Base-by-base conservation (phyloP, 2,329 filamentous ascomycete species). In the Talaromyces islandicus region DNA sequence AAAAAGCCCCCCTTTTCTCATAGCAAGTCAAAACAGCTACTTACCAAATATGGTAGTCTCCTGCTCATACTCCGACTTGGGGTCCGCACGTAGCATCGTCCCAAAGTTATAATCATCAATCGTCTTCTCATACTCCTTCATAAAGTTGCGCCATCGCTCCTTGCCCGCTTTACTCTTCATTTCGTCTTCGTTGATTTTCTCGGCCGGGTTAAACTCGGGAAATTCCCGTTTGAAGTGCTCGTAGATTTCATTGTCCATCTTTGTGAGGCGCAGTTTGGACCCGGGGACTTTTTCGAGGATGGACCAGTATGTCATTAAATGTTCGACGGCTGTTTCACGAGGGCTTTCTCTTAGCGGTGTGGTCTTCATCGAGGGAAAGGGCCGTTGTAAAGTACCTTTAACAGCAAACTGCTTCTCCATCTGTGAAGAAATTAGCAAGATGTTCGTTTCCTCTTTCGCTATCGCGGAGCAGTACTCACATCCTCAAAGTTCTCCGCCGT, bases 351-450 rank as follows among this genome's bases (percentile, higher is more conserved):
- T 29, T 29, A 29, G 25, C 5, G 48, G 12, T 4, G 21, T 24
- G 19, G 21, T 24, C 2, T 46, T 24, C 7, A 4, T 38, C 1
- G 43, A n/a, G 46, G 35, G 58, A 32, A 27, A 21, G 54, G 54
- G 62, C 24, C 24, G 68, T 52, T 70, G 91, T 14, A 21, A 25
- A 48, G 46, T 43, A 59, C 90, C 89, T 82, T 97, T 97, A 69
- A 99, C 94, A 30, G 94, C 94, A 71, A 99, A 99, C 77, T 97
- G 94, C 83, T 97, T 96, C 84, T 99, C 94, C 74, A 99, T 97
- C 90, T 96, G 66, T 48, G 54, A 9, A 7, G 32, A 58, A 51
- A 51, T 30, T 19, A 30, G 54, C 25, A 27, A 29, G 30, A 29
- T 64, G 72, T 6, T 35, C 32, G 58, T 76, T 58, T 57, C 56